Evolutionary conservation across 352 stramenopile genomes (phyloP).

Genomic region (Aphanomyces euteiches): DNA sequence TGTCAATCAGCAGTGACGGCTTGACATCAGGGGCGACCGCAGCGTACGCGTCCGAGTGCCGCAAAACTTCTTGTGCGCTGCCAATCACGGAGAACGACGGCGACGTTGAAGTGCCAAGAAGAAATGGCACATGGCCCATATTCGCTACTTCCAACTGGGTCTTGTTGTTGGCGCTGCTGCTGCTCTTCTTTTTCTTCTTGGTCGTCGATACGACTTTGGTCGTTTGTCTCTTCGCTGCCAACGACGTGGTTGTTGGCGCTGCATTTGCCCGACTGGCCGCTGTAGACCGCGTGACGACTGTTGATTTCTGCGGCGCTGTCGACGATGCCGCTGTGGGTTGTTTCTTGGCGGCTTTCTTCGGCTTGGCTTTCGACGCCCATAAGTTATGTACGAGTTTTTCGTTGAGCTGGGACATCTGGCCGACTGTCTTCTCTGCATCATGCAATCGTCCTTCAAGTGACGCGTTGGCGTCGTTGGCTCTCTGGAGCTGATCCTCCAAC

Average conservation of each 20-base stretch:
- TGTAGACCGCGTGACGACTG: conserved; percentile 48
- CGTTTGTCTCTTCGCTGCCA: not conserved
- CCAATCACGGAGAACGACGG: conserved; percentile 69
- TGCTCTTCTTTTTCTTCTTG: conserved; percentile 40
- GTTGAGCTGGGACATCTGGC: conserved; percentile 62
- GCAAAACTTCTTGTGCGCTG: conserved; percentile 67
- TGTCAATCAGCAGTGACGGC: not conserved
- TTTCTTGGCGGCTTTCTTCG: conserved; percentile 50
- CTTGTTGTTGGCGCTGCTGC: conserved; percentile 42
- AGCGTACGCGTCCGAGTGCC: conserved; percentile 48
- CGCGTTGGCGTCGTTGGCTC: conserved; percentile 44
- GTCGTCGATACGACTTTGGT: conserved; percentile 21
- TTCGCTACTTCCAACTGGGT: conserved; percentile 60
- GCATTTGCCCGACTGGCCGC: conserved; percentile 49
- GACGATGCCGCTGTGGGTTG: conserved; percentile 52
- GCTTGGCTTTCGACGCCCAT: conserved; percentile 54
- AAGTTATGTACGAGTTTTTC: conserved; percentile 65
- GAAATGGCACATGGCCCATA: conserved; percentile 63
- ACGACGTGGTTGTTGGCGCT: too few species aligned
- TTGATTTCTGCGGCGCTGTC: conserved; percentile 24
- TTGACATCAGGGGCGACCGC: conserved; percentile 22
- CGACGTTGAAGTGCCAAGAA: conserved; percentile 52
- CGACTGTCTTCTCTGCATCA: conserved; percentile 66
- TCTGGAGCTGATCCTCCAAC: conserved; percentile 39
- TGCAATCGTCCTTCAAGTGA: conserved; percentile 47